Base-by-base conservation (phyloP, 805 yeast genomes). In the Kuraishia molischiana region DNA sequence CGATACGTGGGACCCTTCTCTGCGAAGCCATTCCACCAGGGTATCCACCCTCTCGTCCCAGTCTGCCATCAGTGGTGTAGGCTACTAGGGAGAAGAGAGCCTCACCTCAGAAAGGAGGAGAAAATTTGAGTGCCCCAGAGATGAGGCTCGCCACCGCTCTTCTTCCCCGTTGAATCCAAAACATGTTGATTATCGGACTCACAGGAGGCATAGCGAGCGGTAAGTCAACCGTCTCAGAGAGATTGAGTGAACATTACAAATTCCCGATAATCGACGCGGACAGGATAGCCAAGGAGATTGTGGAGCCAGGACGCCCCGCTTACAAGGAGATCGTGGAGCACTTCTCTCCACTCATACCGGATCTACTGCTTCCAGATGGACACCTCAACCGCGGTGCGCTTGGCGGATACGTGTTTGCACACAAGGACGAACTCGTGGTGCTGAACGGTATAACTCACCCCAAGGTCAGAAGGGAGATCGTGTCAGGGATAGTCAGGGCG, bases 151-250 rank as follows among this genome's bases (percentile, higher is more conserved):
- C n/a, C n/a, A n/a, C n/a, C n/a, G n/a, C n/a, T n/a, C n/a, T n/a
- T n/a, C n/a, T n/a, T n/a, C n/a, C n/a, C n/a, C n/a, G n/a, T n/a
- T n/a, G n/a, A n/a, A n/a, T n/a, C n/a, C n/a, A n/a, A n/a, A n/a
- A n/a, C 21, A 90, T 92, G 98, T 70, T 92, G 33, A 70, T 92
- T 24, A 72, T 92, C 4, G 99, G 99, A 1, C 70, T 92, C n/a
- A 92, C 98, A 0, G 99, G 99, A 2, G 96, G 97, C 2, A 92
- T 92, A 36, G 95, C 96, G 61, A 72, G 92, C n/a, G 99, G 99
- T 3, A 92, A 92, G 52, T 81, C 95, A 15, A 90, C 97, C 0
- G 97, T 85, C 0, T 85, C 96, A 0, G 52, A 61, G 14, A 56
- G 72, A 26, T 59, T 92, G 9, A 43, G 56, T 4, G 70, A 73